Evolutionary conservation across 139 green algal species (phyloP).

Genomic region (Volvox reticuliferus): DNA sequence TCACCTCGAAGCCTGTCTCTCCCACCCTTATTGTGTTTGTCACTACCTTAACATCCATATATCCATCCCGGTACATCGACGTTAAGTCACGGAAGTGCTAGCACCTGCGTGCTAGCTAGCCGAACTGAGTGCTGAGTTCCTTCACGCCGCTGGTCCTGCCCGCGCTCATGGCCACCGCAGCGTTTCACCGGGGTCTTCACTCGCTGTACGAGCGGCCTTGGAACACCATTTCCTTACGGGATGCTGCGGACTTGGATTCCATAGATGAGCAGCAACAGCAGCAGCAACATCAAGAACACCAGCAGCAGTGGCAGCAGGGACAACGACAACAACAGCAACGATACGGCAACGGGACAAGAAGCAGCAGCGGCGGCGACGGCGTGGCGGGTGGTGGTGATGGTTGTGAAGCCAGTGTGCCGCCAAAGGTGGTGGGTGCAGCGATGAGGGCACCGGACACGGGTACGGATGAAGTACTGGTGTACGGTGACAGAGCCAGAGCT

Average conservation of each 20-base stretch:
- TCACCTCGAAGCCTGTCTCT: too few relatives aligned
- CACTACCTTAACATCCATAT: too few relatives aligned
- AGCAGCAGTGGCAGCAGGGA: too few relatives aligned
- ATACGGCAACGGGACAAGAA: not conserved
- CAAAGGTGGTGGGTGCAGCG: not conserved
- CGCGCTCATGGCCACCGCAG: slow-evolving; percentile 61
- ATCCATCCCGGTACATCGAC: too few relatives aligned
- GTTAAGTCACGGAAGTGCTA: too few relatives aligned
- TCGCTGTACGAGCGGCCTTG: slow-evolving; percentile 65
- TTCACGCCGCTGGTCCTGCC: slow-evolving; percentile 59
- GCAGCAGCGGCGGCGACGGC: not conserved
- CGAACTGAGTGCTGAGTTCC: too few relatives aligned
- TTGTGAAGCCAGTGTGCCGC: not conserved
- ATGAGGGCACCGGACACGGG: too few relatives aligned
- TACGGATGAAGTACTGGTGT: not conserved
- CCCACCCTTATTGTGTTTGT: too few relatives aligned
- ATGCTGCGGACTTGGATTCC: slow-evolving; percentile 71
- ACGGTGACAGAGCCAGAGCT: too few relatives aligned
- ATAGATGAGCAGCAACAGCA: slow-evolving; percentile 13
- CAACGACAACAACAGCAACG: too few relatives aligned
- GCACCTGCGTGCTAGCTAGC: too few relatives aligned
- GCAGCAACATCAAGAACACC: too few relatives aligned
- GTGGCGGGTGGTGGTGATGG: not conserved
- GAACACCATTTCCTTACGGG: slow-evolving; percentile 63
- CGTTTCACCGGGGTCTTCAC: slow-evolving; percentile 53